Conservation (phyloP, 1,284 basidiomycete genomes). For the Apiotrichum gamsii region DNA sequence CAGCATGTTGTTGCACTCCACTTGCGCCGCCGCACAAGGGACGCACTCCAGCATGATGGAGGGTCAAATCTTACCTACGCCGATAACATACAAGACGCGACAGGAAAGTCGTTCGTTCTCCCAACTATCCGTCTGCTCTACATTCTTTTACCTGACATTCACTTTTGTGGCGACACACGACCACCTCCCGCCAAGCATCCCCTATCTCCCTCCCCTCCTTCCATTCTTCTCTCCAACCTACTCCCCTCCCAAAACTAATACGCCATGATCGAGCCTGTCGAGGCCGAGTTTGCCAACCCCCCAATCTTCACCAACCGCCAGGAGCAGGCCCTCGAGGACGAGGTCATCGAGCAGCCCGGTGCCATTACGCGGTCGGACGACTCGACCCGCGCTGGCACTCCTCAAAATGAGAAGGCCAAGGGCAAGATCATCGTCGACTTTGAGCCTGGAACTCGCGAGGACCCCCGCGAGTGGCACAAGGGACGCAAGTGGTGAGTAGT, state of each 20-base stretch:
- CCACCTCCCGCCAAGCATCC: too few relatives aligned
- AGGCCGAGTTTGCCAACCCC: conserved; percentile 35
- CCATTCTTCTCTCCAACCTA: background rate
- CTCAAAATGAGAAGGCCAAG: conserved; percentile 13
- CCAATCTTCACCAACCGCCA: conserved; percentile 29
- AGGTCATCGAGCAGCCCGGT: conserved; percentile 19
- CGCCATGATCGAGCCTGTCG: conserved; percentile 33
- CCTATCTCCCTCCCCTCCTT: background rate
- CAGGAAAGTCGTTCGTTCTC: background rate
- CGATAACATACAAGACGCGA: too few relatives aligned
- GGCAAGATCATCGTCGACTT: conserved; percentile 30
- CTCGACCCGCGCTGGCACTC: background rate
- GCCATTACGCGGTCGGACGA: conserved; percentile 2
- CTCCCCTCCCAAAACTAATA: background rate
- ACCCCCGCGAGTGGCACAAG: conserved; percentile 33
- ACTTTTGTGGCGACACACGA: too few relatives aligned
- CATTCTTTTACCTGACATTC: background rate
- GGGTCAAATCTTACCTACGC: too few relatives aligned
- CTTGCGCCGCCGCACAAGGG: too few relatives aligned
- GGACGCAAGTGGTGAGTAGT: conserved; percentile 32
- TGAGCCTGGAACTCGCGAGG: conserved; percentile 25
- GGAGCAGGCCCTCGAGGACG: conserved; percentile 24
- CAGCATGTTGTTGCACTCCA: too few relatives aligned
- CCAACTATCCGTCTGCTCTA: background rate
- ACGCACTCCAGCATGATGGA: too few relatives aligned